Evolutionary conservation across 495 filamentous ascomycete genomes (phyloP), one percentile per base, ranked within the genome.

Genomic region (Penicillium desertorum): DNA sequence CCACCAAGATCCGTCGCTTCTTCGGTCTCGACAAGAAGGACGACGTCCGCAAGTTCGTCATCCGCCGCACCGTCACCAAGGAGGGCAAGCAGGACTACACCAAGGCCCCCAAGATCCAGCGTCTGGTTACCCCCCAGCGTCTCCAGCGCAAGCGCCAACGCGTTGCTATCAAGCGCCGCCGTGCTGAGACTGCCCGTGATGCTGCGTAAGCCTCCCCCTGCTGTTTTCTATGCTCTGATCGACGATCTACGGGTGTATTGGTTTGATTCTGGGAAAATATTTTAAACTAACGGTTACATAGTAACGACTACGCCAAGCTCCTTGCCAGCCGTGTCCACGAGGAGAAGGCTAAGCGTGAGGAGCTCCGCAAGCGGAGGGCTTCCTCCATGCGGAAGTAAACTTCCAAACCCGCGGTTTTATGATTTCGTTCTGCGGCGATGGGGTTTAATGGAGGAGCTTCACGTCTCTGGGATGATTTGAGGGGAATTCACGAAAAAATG

Each of bases 21-120:
- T 98, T 98, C 81, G 85, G 90, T 79, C 87, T 98, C 84, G 88
- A 85, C 88, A 97, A 97, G 90, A 91, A 97, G 82, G 94, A 98
- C 81, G 94, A 98, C 89, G 94, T 98, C 87, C 82, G 92, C 83
- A 96, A 97, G 80, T 98, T 95, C 84, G 94, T 98, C 76, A 96
- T 98, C 74, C 95, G 94, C 71, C 95, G 94, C 76, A 95, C 96
- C 75, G 87, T 98, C 73, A 96, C 96, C 87, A 85, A 83, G 66
- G 93, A 97, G 84, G 92, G 90, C 83, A 92, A 92, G 86, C 88
- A 88, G 81, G 76, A 92, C 61, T 97, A 98, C 85, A 98, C 93
- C 88, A 98, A 98, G 87, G 94, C 94, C 71, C 93, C 94, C 71
- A 90, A 89, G 81, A 98, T 98, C 81, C 94, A 98, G 84, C 90